A percentile compares a stretch with the other conserved stretches of the same genome.
Conservation (phyloP, 2,329 filamentous ascomycete species). For the Phaeoacremonium minimum region DNA sequence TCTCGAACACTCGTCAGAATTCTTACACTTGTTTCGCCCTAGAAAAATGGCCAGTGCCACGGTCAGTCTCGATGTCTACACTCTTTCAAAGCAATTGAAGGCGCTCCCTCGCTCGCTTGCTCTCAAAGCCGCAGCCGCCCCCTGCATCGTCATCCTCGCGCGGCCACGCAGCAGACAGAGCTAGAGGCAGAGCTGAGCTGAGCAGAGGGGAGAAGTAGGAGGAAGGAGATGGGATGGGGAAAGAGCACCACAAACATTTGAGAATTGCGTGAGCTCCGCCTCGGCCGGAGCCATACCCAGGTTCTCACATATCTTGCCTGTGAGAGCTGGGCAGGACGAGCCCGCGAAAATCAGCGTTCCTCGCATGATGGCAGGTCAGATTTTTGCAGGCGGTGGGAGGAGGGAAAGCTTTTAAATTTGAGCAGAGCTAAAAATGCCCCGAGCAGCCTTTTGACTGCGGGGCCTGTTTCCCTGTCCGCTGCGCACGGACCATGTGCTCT, state of each 20-base stretch:
- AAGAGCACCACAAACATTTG: slow-evolving; percentile 43
- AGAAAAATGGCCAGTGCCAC: too few relatives aligned
- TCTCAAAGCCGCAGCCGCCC: too few relatives aligned
- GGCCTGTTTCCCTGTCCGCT: too few relatives aligned
- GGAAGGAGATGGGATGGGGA: too few relatives aligned
- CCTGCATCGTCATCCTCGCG: too few relatives aligned
- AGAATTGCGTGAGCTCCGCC: slow-evolving; percentile 65
- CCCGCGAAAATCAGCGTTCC: slow-evolving; percentile 66
- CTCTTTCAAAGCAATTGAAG: too few relatives aligned
- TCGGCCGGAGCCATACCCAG: slow-evolving; percentile 61
- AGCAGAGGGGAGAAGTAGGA: too few relatives aligned
- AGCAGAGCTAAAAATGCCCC: slow-evolving; percentile 6
- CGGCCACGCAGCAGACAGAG: too few relatives aligned
- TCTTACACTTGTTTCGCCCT: slow-evolving; percentile 68
- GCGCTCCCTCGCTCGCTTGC: too few relatives aligned
- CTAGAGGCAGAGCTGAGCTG: too few relatives aligned
- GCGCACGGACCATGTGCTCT: too few relatives aligned
- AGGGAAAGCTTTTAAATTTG: slow-evolving; percentile 15
- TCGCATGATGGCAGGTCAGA: slow-evolving; percentile 42
- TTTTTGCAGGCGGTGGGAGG: background rate
- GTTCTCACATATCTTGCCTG: slow-evolving; percentile 63
- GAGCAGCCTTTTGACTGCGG: too few relatives aligned
- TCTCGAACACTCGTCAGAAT: slow-evolving; percentile 79
- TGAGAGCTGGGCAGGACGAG: slow-evolving; percentile 62
- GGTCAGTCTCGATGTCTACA: slow-evolving; percentile 10